Evolutionary conservation across 2,329 filamentous ascomycete genomes (phyloP), one percentile per base, ranked within the genome.

Genomic region (Knufia fluminis): DNA sequence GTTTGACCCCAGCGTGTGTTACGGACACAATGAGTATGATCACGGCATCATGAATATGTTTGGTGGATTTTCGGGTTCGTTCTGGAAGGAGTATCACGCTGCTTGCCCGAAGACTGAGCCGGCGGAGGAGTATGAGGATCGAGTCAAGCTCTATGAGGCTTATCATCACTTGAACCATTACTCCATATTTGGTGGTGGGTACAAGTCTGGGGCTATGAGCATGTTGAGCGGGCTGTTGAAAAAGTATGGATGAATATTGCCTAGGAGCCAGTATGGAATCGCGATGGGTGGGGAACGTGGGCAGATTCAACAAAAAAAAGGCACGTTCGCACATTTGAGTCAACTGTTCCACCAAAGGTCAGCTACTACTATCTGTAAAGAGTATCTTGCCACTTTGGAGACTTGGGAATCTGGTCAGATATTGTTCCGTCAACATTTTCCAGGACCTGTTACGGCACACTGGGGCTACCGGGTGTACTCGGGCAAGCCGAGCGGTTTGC

Each of bases 11-110:
- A 84, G 83, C 1, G 77, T 80, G 36, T 85, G 85, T 55, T 96
- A 94, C 62, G 87, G 83, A 1, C 90, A 96, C 64, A 84, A 77
- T 1, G 91, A 97, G 70, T 96, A 83, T 65, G 91, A 96, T 58
- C 70, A 94, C 46, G 91, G 91, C 0, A 95, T 94, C 57, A 96
- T 96, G 89, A 79, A 77, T 46, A 94, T 96, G 89, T 97, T 96
- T 74, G 90, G 90, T 0, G 91, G 91, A 0, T 95, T 94, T 66
- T 81, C 81, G 0, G 60, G 65, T 0, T 65, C 62, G 1, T 94
- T 95, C 60, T 81, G 85, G 73, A 75, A 75, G 26, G 86, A 92
- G 62, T 97, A 96, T 64, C 79, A 86, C 63, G 65, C 71, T 33
- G 62, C 88, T 20, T 80, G 90, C 41, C 84, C 85, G 0, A 94